phyloP scores from a whole-genome alignment of 495 filamentous ascomycete genomes.

The Hypoxylon intermedium region DNA sequence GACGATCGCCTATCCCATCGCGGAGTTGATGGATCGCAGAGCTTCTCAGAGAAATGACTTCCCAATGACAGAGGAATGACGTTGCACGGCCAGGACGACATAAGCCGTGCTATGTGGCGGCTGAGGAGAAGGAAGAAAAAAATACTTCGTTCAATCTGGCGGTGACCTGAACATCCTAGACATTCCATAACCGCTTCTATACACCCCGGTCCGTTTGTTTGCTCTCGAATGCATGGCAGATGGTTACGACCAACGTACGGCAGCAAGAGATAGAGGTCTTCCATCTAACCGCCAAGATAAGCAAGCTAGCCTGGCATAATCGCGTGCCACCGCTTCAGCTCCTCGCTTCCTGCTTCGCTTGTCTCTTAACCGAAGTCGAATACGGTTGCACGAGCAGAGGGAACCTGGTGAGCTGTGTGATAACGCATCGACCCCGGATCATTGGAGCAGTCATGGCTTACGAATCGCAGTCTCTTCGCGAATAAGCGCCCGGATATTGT shows the following conservation, averaged over 20 bases:
- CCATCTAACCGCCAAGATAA: too few species aligned
- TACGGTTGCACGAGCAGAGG: too few species aligned
- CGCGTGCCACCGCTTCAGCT: constrained; percentile 9
- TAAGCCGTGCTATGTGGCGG: constrained; percentile 17
- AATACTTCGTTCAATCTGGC: background rate
- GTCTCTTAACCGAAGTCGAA: too few species aligned
- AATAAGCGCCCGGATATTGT: constrained; percentile 1
- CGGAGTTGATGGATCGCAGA: background rate
- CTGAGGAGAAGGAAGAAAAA: too few species aligned
- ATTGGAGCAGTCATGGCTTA: too few species aligned
- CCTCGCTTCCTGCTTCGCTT: background rate
- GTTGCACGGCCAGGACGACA: constrained; percentile 18
- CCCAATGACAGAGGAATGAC: constrained; percentile 18
- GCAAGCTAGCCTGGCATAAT: background rate
- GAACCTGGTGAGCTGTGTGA: too few species aligned
- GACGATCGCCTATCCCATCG: constrained; percentile 4
- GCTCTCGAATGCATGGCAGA: background rate
- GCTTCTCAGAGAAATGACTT: background rate
- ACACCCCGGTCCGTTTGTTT: background rate
- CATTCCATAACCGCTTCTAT: background rate
- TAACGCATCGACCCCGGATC: too few species aligned
- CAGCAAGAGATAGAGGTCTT: background rate
- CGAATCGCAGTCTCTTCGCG: background rate
- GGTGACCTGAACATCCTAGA: constrained; percentile 1
- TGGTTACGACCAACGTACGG: background rate